These are phyloP conservation scores for Scenedesmus sp. DNA, from an alignment of 163 green algal species.

Conservation along the genomic window DNA sequence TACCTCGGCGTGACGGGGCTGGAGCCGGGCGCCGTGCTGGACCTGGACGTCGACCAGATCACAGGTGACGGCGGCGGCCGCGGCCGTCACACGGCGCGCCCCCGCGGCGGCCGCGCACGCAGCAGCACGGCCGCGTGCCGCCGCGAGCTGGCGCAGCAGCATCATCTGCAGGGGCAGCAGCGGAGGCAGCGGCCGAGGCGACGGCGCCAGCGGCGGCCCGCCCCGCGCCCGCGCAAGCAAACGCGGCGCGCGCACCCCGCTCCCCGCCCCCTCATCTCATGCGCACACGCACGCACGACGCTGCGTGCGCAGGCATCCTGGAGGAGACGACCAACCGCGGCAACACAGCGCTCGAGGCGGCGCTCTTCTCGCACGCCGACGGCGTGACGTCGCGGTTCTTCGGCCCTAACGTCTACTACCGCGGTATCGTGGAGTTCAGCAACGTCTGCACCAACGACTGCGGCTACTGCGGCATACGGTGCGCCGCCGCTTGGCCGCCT, in stretches of 20 bases:
- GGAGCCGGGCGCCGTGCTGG: constrained; percentile 51
- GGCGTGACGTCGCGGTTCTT: constrained; percentile 64
- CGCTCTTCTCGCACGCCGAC: constrained; percentile 65
- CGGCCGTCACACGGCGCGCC: no score
- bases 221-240: no score
- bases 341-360: constrained; percentile 59
- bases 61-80: constrained; percentile 22
- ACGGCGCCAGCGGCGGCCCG: no score
- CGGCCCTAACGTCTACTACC: constrained; percentile 60
- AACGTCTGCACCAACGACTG: constrained; percentile 78
- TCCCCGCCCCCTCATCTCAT: no score
- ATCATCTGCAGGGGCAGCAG: no score
- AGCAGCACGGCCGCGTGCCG: no score
- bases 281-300: no score
- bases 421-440: constrained; percentile 73
- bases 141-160: no score
- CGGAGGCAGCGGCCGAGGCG: no score
- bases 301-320: constrained; percentile 50
- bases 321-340: constrained; percentile 50
- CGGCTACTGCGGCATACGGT: constrained; percentile 72
- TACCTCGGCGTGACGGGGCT: constrained; percentile 60
- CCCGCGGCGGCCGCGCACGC: no score
- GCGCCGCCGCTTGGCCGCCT: neutral
- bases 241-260: no score
- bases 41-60: constrained; percentile 53